Evolutionary conservation across 2,329 filamentous ascomycete species (phyloP), one percentile per base, ranked within the genome.

Genomic region (Pseudocercospora fuligena): DNA sequence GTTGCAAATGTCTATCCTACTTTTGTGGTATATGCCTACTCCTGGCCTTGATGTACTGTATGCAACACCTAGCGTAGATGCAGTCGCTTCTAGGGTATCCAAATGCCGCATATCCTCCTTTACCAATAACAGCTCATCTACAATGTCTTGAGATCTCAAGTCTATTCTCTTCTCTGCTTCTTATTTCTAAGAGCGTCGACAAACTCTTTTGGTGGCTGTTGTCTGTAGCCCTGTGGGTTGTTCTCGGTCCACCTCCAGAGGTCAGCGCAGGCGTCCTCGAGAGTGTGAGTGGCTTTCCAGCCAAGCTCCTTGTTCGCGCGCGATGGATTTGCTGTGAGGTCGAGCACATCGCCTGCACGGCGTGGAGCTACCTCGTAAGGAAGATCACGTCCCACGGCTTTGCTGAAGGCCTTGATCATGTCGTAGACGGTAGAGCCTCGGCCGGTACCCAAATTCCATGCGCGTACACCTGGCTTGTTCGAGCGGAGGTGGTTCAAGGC

Each of bases 161-260:
- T 25, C 56, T 58, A 36, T 40, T 58, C 56, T 31, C 7, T 23
- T 25, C 25, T 64, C 66, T 66, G 66, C 62, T 73, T 75, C 66
- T 73, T 69, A 51, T 66, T 74, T 69, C 74, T 72, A 64, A 84
- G 69, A 60, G 79, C 78, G 67, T 90, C 90, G 60, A 97, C 77
- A 74, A 98, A 86, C 80, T 91, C 89, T 71, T 91, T 86, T 0
- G 95, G 94, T n/a, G 94, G 93, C 72, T 93, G 86, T 82, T 98
- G 94, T 72, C 92, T 87, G 84, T 98, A 98, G 23, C 95, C 95
- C 82, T 94, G 89, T 25, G 95, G 95, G 83, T 98, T 98, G 83
- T 97, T 98, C 82, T 91, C 86, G 16, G 96, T 97, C 95, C 95
- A 99, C 77, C 89, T 90, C 95, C 95, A 99, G 72, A 99, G 85